Conservation (phyloP, 192 early-diverging fungal genomes). For the Glomus cerebriforme region DNA sequence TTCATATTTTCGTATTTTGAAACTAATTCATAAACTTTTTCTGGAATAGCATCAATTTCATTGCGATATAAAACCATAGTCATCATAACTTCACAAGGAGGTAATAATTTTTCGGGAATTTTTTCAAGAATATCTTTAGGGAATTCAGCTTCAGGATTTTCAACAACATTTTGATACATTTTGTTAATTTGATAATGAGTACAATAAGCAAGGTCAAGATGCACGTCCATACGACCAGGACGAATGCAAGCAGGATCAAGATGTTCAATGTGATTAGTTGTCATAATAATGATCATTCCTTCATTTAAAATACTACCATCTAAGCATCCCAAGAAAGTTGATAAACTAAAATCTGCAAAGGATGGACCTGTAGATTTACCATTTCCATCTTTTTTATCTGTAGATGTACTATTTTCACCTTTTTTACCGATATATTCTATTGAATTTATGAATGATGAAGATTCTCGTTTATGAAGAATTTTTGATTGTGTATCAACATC, state of each 20-base stretch:
- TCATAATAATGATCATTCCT: constrained; percentile 63
- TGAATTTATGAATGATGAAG: too few relatives aligned
- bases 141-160: constrained; percentile 33
- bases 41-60: constrained; percentile 30
- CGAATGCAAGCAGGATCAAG: constrained; percentile 18
- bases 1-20: constrained; percentile 7
- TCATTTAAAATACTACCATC: constrained; percentile 62
- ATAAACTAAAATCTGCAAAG: constrained; percentile 39
- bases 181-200: constrained; percentile 59
- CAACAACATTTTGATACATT: constrained; percentile 28
- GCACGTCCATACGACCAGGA: constrained; percentile 65
- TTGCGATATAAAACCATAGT: constrained; percentile 58
- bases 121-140: constrained; percentile 29
- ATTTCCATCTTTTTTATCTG: too few relatives aligned
- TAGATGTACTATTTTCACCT: too few relatives aligned
- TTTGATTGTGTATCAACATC: constrained; percentile 59
- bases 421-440: too few relatives aligned
- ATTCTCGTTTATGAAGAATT: constrained; percentile 44
- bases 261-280: constrained; percentile 61
- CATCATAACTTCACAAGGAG: constrained; percentile 66
- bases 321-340: constrained; percentile 53
- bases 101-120: constrained; percentile 55
- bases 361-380: too few relatives aligned
- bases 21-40: constrained; percentile 34
- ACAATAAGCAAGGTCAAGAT: constrained; percentile 57